Base-by-base conservation (phyloP, 1,284 basidiomycete genomes). In the Marasmius fiardii region DNA sequence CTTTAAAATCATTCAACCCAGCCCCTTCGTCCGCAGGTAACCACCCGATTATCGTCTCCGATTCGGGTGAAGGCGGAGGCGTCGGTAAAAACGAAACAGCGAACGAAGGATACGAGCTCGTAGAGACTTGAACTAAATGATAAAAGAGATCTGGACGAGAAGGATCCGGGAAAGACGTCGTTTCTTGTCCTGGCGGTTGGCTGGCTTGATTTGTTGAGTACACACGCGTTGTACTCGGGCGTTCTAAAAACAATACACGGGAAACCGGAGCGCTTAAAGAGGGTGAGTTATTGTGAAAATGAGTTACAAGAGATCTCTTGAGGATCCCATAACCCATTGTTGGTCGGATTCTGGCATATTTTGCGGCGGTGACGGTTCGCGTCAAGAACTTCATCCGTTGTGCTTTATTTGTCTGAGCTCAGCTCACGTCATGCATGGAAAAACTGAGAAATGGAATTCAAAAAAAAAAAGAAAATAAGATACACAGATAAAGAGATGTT, bases 41-140 rank as follows among this genome's bases (percentile, higher is more conserved):
- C 86, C 85, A 90, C 1, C 88, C 88, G 20, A 90, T 72, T 4
- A 90, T 68, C 1, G 79, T 77, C n/a, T 69, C 67, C 8, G 85
- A 84, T 16, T 74, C 69, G 3, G 74, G 59, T 1, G 68, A 68
- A 1, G 74, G 66, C 0, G 83, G 84, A 3, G 77, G 67, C 16
- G 64, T 55, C 3, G 74, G 58, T 3, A 86, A 69, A 55, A 90
- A 85, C 1, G 86, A 88, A 3, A 90, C 65, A 0, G 85, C 86
- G 61, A 82, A 89, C 8, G 78, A 77, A 6, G 82, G 80, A 1
- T 67, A 60, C 0, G 71, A 63, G 1, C 67, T 57, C 2, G 74
- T 78, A 0, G 85, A 82, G 0, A 81, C 73, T 2, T 75, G 65
- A 28, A 83, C 68, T 51, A 84, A 73, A 66, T 90, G 88, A 68